Percentiles rank a stretch among this genome's conserved stretches.
Evolutionary conservation across 495 filamentous ascomycete genomes (phyloP).

Genomic region (Achaetomiella virescens): DNA sequence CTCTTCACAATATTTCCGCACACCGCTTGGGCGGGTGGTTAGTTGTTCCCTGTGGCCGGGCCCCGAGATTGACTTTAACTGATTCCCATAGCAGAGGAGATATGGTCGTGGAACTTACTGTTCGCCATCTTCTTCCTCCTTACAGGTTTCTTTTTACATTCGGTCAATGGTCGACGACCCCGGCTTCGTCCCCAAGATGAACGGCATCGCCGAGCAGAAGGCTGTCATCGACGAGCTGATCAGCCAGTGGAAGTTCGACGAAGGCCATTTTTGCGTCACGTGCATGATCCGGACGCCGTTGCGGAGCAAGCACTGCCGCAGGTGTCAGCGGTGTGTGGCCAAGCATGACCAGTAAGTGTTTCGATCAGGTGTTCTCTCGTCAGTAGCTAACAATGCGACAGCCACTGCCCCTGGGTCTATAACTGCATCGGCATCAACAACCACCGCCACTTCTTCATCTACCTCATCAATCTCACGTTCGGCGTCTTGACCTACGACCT

Average conservation of each 20-base stretch:
- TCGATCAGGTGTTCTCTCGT: neutral
- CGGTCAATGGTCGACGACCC: constrained; percentile 82
- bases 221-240: constrained; percentile 80
- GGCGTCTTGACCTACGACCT: constrained; percentile 61
- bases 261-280: constrained; percentile 82
- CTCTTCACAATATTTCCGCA: constrained; percentile 63
- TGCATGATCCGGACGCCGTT: constrained; percentile 92
- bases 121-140: constrained; percentile 60
- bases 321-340: constrained; percentile 85
- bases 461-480: constrained; percentile 67
- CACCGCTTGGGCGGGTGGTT: constrained; percentile 37
- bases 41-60: neutral
- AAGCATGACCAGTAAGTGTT: constrained; percentile 89
- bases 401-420: constrained; percentile 96
- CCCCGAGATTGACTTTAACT: neutral
- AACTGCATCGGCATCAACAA: constrained; percentile 95
- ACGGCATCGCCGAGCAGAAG: constrained; percentile 80
- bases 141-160: constrained; percentile 79
- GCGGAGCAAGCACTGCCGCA: constrained; percentile 89
- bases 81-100: constrained; percentile 25
- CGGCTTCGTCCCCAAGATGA: constrained; percentile 89
- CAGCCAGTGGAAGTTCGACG: constrained; percentile 80
- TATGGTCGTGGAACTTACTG: constrained; percentile 66
- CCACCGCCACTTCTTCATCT: constrained; percentile 89
- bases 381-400: constrained; percentile 44